Base-by-base conservation (phyloP, 176 grass and related monocot genomes). In the Tuctoria greenei region DNA sequence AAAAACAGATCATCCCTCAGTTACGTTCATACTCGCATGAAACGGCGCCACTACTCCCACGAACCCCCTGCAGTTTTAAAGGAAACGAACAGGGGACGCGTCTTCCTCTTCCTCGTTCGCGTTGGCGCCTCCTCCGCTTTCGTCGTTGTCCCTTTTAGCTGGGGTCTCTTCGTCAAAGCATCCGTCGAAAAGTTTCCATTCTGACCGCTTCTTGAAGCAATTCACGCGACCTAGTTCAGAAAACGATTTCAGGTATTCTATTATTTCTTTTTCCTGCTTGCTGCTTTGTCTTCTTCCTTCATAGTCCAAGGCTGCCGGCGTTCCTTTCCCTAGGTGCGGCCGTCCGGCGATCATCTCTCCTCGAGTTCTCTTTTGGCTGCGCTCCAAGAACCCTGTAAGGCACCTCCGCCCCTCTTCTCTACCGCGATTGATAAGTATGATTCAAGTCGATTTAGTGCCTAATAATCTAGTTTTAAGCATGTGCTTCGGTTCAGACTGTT, bases 311-410 rank as follows among this genome's bases (percentile, higher is more conserved):
- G 12, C 21, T 31, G 2, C 17, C 24, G 46, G 6, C 17, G 41
- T 7, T 61, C 20, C 17, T 51, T 7, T 61, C 20, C 67, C 68
- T 63, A 57, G 69, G 67, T 51, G 26, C 31, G 2, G 51, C 20
- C 20, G 51, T 21, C 20, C 51, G 43, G 38, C 61, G 70, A 79
- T 74, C 62, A 0, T 54, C 44, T 26, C 24, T 10, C 23, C 44
- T 21, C 20, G 2, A 5, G 8, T 39, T 74, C 61, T 74, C 61
- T 50, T 21, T 14, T 63, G 8, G 10, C 43, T 5, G 25, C 45
- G 66, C 79, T 82, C 25, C 74, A 37, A 26, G 1, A 83, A 74
- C 5, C 52, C 35, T 72, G 80, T 88, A 67, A 88, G 75, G 17
- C 5, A 54, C 8, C 46, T 34, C 14, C 7, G 27, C 20, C 9